These are phyloP conservation scores for Apiosordaria backusii DNA, from an alignment of 495 filamentous ascomycete genomes.

Conservation along the genomic window DNA sequence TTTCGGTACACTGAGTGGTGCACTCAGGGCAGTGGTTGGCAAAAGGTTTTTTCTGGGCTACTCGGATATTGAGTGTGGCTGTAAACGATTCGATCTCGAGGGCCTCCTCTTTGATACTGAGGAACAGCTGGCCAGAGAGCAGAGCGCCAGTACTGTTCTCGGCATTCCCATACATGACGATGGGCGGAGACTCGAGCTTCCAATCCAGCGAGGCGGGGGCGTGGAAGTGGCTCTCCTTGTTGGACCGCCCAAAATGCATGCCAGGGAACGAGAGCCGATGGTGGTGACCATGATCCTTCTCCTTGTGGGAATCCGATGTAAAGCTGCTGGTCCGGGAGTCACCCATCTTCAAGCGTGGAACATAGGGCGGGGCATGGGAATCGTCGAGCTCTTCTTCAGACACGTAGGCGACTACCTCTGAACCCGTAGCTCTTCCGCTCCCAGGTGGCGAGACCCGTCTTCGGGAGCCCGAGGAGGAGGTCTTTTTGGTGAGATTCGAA, in stretches of 20 bases:
- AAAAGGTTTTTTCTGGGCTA: slow-evolving; percentile 76
- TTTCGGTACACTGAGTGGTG: slow-evolving; percentile 59
- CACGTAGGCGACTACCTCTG: slow-evolving; percentile 33
- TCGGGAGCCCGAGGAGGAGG: slow-evolving; percentile 15
- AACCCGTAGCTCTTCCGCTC: slow-evolving; percentile 23
- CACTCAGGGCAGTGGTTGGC: slow-evolving; percentile 73
- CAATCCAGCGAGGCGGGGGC: slow-evolving; percentile 61
- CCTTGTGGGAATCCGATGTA: slow-evolving; percentile 34
- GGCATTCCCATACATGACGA: slow-evolving; percentile 75
- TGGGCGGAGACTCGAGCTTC: slow-evolving; percentile 83
- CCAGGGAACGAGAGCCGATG: slow-evolving; percentile 47
- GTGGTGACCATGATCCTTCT: slow-evolving; percentile 33
- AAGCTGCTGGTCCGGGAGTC: slow-evolving; percentile 30
- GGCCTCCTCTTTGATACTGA: slow-evolving; percentile 61
- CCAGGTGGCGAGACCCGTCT: slow-evolving; percentile 28
- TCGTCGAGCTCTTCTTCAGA: slow-evolving; percentile 35
- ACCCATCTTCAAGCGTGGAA: slow-evolving; percentile 26
- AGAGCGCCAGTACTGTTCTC: slow-evolving; percentile 79
- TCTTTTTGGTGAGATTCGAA: slow-evolving; percentile 32
- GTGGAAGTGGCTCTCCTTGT: slow-evolving; percentile 40
- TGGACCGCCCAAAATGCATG: slow-evolving; percentile 46
- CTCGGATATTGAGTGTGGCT: slow-evolving; percentile 63
- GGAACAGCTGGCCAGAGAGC: slow-evolving; percentile 75
- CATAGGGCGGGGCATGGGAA: slow-evolving; percentile 16
- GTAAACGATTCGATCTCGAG: slow-evolving; percentile 66